These are phyloP conservation scores for Phlebiopsis gigantea DNA, from an alignment of 768 basidiomycete genomes.

Conservation along the genomic window DNA sequence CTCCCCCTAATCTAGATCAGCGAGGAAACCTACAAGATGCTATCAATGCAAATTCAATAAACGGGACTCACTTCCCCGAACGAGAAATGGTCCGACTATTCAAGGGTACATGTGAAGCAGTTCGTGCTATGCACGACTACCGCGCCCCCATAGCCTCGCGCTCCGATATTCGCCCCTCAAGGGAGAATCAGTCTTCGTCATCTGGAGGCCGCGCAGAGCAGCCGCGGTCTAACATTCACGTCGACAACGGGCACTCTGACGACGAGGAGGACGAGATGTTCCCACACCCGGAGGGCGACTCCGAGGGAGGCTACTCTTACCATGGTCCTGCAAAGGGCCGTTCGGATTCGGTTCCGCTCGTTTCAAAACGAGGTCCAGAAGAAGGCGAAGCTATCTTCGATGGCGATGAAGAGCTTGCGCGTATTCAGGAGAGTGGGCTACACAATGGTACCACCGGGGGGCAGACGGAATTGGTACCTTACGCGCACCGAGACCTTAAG, in stretches of 20 bases:
- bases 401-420: conserved; percentile 65
- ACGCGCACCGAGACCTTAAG: conserved; percentile 95
- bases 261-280: conserved; percentile 66
- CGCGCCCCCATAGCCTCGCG: conserved; percentile 43
- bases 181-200: conserved; percentile 19
- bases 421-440: conserved; percentile 35
- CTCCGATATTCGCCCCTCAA: conserved; percentile 14
- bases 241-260: conserved; percentile 39
- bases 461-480: conserved; percentile 65
- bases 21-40: conserved; percentile 93
- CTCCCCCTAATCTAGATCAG: conserved; percentile 29
- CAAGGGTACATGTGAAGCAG: conserved; percentile 90
- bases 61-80: conserved; percentile 80
- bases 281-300: conserved; percentile 71
- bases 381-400: conserved; percentile 69
- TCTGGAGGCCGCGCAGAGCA: conserved; percentile 22
- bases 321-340: conserved; percentile 29
- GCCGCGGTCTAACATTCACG: conserved; percentile 21
- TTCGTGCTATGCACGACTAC: conserved; percentile 92
- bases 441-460: conserved; percentile 29
- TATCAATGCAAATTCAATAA: conserved; percentile 82
- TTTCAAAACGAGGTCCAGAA: conserved; percentile 41
- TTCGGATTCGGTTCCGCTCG: conserved; percentile 45
- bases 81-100: conserved; percentile 85
- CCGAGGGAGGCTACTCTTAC: conserved; percentile 72